Evolutionary conservation across 768 basidiomycete genomes (phyloP), one percentile per base, ranked within the genome.

Genomic region (Leccinellum rugosiceps): DNA sequence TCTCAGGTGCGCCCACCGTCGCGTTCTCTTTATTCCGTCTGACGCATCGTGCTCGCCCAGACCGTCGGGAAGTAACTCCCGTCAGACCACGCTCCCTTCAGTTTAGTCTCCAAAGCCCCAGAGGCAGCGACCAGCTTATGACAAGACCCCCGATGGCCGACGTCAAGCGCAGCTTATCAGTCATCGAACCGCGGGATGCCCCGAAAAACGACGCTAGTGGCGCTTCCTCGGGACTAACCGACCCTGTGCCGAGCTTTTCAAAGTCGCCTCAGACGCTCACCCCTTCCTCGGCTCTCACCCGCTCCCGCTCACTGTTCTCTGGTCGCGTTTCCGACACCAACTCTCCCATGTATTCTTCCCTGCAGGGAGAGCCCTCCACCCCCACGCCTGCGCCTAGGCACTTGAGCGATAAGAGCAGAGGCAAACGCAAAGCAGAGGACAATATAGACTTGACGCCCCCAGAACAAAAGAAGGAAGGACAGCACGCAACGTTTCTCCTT

Each of bases 361-460:
- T 58, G 25, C 63, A 59, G n/a, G 68, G 26, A 31, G 63, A 64
- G 38, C 70, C 73, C n/a, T 64, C 68, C 43, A 75, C 72, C 53
- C 72, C 66, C 41, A 68, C 73, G 46, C 67, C 76, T 55, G 68
- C 64, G 58, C 51, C 68, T 54, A 71, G 74, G 58, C 63, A 63
- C 43, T 57, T 63, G 3, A 70, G 73, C 53, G 71, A 77, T 56
- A 72, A 68, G 57, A 66, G 71, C 32, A 82, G 77, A 63, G 85
- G 85, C 7, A 90, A 90, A 69, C 77, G 88, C 58, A 90, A 90
- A 67, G 87, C 86, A 6, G 86, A 87, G 45, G 88, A 89, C 59
- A 79, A 88, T 61, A 75, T 83, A n/a, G 86, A 85, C 58, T 74
- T 79, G 31, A 87, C 88, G 3, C 86, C 87, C 32, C 85, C 87